phyloP scores from a whole-genome alignment of 495 filamentous ascomycete genomes.

The Penicillium waksmanii region DNA sequence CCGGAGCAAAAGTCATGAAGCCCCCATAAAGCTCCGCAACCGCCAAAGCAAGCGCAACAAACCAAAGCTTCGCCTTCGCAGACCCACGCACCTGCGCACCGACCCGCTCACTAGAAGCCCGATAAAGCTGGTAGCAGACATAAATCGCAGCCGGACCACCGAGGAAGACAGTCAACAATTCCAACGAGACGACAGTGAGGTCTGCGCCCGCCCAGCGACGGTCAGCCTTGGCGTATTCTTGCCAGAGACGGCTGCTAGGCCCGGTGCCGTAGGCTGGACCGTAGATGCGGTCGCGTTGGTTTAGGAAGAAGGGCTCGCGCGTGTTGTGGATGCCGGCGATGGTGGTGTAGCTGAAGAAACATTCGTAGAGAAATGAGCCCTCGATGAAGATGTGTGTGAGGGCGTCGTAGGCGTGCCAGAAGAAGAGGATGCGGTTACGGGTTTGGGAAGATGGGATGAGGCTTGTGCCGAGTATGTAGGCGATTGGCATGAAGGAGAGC shows the following conservation, averaged over 20 bases:
- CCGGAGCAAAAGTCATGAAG: conserved; percentile 95
- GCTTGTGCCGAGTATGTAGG: conserved; percentile 47
- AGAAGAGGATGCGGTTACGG: conserved; percentile 72
- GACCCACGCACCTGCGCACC: conserved; percentile 21
- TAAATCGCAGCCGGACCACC: conserved; percentile 74
- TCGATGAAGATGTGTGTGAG: conserved; percentile 89
- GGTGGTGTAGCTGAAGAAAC: conserved; percentile 73
- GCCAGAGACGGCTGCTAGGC: conserved; percentile 76
- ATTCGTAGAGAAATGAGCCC: conserved; percentile 88
- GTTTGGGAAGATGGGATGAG: conserved; percentile 52
- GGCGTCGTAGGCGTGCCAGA: conserved; percentile 93
- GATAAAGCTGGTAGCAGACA: conserved; percentile 66
- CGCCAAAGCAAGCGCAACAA: conserved; percentile 76
- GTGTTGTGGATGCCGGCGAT: conserved; percentile 43
- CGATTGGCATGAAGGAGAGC: conserved; percentile 56
- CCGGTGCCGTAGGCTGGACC: conserved; percentile 70
- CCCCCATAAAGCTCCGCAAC: conserved; percentile 94
- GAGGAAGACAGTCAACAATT: conserved; percentile 81
- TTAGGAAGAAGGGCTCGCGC: conserved; percentile 55
- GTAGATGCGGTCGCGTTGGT: conserved; percentile 60
- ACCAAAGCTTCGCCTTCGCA: conserved; percentile 63
- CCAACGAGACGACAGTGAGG: conserved; percentile 75
- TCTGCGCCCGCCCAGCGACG: conserved; percentile 80
- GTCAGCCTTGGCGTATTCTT: conserved; percentile 92
- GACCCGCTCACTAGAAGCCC: conserved; percentile 30